Percentiles rank a stretch among this genome's conserved stretches.
These are phyloP conservation scores for Hymenoscyphus albidus DNA, from an alignment of 2,329 filamentous ascomycete genomes.

Conservation along the genomic window DNA sequence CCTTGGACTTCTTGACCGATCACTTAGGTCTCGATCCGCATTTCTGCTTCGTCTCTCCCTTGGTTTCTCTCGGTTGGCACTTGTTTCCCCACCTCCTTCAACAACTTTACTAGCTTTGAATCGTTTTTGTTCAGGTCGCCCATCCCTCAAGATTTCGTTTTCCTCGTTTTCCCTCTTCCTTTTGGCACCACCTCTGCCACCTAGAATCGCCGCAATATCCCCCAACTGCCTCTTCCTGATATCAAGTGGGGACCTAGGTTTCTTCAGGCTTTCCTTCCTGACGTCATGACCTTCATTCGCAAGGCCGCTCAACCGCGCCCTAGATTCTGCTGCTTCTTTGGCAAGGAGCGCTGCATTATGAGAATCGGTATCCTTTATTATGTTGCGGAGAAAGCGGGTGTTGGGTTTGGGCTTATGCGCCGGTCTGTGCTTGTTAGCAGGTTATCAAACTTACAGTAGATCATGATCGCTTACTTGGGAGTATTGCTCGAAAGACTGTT, in stretches of 20 bases:
- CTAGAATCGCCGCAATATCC: slow-evolving; percentile 56
- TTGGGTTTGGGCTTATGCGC: slow-evolving; percentile 79
- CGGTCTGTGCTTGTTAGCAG: slow-evolving; percentile 23
- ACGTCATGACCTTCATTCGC: slow-evolving; percentile 40
- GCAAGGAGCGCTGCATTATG: slow-evolving; percentile 86
- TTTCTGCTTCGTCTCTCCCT: slow-evolving; percentile 7
- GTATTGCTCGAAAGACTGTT: slow-evolving; percentile 1
- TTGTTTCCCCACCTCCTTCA: neutral
- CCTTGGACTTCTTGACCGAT: slow-evolving; percentile 17
- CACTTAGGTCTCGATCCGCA: slow-evolving; percentile 11
- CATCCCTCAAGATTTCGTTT: slow-evolving; percentile 4
- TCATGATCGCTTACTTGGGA: slow-evolving; percentile 21
- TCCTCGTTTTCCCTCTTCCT: slow-evolving; percentile 23
- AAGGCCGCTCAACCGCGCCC: slow-evolving; percentile 63
- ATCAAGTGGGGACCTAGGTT: slow-evolving; percentile 34
- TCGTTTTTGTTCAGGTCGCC: neutral
- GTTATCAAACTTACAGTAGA: neutral
- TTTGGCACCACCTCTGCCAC: slow-evolving; percentile 34
- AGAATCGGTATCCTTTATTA: slow-evolving; percentile 80
- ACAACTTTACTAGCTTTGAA: slow-evolving; percentile 20
- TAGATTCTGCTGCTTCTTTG: slow-evolving; percentile 77
- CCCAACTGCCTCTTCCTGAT: slow-evolving; percentile 57
- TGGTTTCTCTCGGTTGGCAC: slow-evolving; percentile 8
- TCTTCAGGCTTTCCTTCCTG: slow-evolving; percentile 43
- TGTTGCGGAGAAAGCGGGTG: slow-evolving; percentile 80